Base-by-base conservation (phyloP, 805 yeast genomes). In the Clavispora phyllophila region DNA sequence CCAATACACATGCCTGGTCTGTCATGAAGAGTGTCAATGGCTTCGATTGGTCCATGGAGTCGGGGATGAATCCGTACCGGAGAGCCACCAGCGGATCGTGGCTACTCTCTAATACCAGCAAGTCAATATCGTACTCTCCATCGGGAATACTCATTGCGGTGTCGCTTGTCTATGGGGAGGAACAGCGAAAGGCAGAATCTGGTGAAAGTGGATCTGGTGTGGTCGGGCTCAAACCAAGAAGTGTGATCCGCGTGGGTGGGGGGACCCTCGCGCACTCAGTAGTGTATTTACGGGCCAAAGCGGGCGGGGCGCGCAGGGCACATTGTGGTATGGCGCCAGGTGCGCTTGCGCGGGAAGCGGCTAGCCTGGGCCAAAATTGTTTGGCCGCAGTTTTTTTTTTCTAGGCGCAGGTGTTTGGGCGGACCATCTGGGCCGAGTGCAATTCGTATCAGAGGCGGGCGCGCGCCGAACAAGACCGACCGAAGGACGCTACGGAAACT, bases 111-210 rank as follows among this genome's bases (percentile, higher is more conserved):
- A 63, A 50, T n/a, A 47, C 56, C 39, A 63, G 54, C 36, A 68
- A 49, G 43, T 69, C 74, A 29, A 70, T 60, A 22, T 66, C 73
- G 51, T 70, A 70, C 47, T 70, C 75, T 14, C 75, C 75, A 52
- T 70, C 73, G 14, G 67, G 58, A 29, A 64, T 46, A n/a, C 55
- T 50, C 68, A 63, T 63, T 15, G 20, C 33, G 3, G 9, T 27
- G 3, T 29, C 13, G 19, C n/a, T n/a, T n/a, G 10, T 8, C 15
- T 29, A 9, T 15, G 17, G 3, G 31, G 33, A 10, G 23, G 4
- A 29, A 9, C 17, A 29, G 10, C 31, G 17, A 27, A n/a, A 27
- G 9, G 5, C 31, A 22, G 9, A n/a, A n/a, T n/a, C n/a, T n/a
- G n/a, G n/a, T n/a, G n/a, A n/a, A n/a, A n/a, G n/a, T n/a, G n/a